Percentiles rank a stretch among this genome's conserved stretches.
Conservation (phyloP, 306 rosid genomes). For the Ceratonia siliqua region DNA sequence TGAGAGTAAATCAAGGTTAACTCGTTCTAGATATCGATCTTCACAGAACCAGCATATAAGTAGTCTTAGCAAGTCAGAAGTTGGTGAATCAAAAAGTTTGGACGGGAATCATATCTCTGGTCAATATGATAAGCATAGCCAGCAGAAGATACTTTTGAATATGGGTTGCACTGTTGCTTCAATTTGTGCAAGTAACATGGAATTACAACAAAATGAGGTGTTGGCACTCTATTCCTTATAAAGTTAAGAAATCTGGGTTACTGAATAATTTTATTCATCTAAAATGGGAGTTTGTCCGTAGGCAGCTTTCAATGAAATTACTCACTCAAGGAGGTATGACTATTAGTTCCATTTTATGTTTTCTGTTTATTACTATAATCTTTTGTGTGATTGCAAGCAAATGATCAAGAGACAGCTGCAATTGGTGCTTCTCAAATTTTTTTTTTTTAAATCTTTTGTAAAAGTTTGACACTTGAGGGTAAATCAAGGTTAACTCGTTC, state of each 20-base stretch:
- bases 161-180: too few relatives aligned
- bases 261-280: conserved; percentile 53
- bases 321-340: conserved; percentile 68
- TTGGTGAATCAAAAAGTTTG: conserved; percentile 20
- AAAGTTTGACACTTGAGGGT: conserved; percentile 41
- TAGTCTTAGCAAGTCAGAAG: conserved; percentile 42
- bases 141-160: too few relatives aligned
- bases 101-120: too few relatives aligned
- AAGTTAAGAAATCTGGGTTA: conserved; percentile 57
- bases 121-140: too few relatives aligned
- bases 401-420: neutral
- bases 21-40: conserved; percentile 75
- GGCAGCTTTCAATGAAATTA: conserved; percentile 64
- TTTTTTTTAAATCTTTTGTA: neutral
- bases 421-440: neutral
- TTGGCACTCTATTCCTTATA: conserved; percentile 70
- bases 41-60: conserved; percentile 46
- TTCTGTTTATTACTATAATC: conserved; percentile 4
- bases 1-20: conserved; percentile 57
- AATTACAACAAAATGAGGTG: conserved; percentile 52
- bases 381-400: neutral
- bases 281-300: conserved; percentile 84
- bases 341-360: conserved; percentile 27
- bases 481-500: conserved; percentile 76
- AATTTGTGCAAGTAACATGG: conserved; percentile 43